Percentiles rank a stretch among this genome's conserved stretches.
Conservation (phyloP, 179 eudicot species). For the Actinidia polygama region DNA sequence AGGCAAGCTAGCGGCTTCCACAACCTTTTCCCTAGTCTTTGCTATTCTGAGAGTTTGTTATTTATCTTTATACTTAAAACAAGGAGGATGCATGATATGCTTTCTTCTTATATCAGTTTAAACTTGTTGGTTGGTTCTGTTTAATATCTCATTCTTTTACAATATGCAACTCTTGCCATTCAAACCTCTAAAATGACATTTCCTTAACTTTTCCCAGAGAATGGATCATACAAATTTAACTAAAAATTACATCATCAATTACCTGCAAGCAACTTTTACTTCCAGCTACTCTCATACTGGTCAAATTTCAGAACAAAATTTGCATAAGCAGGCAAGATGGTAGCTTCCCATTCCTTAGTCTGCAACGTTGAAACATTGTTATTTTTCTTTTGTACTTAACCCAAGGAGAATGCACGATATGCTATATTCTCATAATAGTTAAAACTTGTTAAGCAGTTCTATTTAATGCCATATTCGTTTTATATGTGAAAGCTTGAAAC, state of each 20-base stretch:
- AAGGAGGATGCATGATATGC: not conserved
- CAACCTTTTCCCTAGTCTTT: no score
- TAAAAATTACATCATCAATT: not conserved
- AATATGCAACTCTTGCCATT: no score
- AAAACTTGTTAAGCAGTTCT: not conserved
- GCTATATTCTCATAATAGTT: not conserved
- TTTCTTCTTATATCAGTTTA: not conserved
- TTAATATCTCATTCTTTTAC: not conserved
- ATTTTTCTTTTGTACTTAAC: not conserved
- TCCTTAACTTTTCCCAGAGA: not conserved
- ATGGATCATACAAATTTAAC: not conserved
- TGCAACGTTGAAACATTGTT: not conserved
- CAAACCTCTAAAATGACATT: not conserved
- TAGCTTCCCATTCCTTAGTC: not conserved
- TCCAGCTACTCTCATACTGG: not conserved
- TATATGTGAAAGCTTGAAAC: not conserved
- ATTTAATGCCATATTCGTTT: not conserved
- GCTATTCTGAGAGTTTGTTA: no score
- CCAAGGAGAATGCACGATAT: slow-evolving; percentile 4
- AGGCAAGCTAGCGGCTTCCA: no score
- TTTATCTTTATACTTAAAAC: not conserved
- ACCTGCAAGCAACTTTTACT: not conserved
- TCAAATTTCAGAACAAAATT: not conserved
- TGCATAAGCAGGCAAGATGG: not conserved
- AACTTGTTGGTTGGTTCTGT: not conserved